Percentiles rank a stretch among this genome's conserved stretches.
phyloP scores from a whole-genome alignment of 805 yeast genomes.

The Kuraishia piskuri region DNA sequence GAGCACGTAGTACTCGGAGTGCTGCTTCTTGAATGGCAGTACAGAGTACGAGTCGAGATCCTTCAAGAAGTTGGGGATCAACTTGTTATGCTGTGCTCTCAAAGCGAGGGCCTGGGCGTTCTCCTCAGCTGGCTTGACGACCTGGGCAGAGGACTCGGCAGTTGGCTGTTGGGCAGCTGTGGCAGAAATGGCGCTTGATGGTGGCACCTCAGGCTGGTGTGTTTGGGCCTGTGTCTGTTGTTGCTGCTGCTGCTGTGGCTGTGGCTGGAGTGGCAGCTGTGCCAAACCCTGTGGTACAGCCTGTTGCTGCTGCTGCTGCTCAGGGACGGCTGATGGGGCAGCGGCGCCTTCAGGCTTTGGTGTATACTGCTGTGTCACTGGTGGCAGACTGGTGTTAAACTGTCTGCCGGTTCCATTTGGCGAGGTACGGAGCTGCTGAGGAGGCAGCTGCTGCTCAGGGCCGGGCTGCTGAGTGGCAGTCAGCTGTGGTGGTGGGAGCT shows the following conservation, averaged over 20 bases:
- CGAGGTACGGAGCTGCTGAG: conserved; percentile 3
- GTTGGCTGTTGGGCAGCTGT: conserved; percentile 9
- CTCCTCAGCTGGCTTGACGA: conserved; percentile 9
- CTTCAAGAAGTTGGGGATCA: conserved; percentile 70
- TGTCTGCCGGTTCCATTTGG: conserved; percentile 2
- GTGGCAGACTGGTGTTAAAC: conserved; percentile 3
- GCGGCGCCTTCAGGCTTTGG: neutral
- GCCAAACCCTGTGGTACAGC: conserved; percentile 11
- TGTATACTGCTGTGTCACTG: conserved; percentile 4
- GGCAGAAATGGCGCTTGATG: conserved; percentile 12
- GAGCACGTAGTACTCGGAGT: conserved; percentile 76
- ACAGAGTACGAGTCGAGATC: conserved; percentile 77
- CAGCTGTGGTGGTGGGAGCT: conserved; percentile 26
- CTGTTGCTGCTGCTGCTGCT: conserved; percentile 13
- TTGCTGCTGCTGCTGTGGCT: conserved; percentile 14
- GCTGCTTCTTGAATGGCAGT: conserved; percentile 72
- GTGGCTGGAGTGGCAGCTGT: conserved; percentile 17
- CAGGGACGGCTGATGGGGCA: neutral
- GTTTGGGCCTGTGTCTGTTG: conserved; percentile 15
- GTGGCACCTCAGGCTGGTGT: conserved; percentile 15
- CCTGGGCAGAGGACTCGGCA: conserved; percentile 9
- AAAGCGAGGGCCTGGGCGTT: conserved; percentile 26
- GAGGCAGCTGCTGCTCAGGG: neutral
- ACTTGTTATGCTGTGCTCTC: conserved; percentile 53
- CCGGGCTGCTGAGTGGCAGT: conserved; percentile 12